phyloP scores from a whole-genome alignment of 179 eudicot genomes.

The Nepenthes alata region DNA sequence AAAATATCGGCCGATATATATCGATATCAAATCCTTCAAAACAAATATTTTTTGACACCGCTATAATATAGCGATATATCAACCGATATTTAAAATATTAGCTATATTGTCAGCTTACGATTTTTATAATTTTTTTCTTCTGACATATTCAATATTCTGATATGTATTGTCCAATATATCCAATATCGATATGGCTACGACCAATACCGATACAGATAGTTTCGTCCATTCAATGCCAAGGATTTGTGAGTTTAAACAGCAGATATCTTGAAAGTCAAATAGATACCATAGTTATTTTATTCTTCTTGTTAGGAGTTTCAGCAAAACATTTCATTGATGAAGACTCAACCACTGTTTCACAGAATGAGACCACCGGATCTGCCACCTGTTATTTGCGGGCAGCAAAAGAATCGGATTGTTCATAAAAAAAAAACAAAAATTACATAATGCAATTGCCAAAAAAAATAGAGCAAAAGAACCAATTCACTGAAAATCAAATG shows the following conservation, averaged over 20 bases:
- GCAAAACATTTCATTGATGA: constrained; percentile 99
- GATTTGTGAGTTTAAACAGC: background rate
- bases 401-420: background rate
- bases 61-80: too few relatives aligned
- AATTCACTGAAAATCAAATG: background rate
- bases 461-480: background rate
- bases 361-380: constrained; percentile 97
- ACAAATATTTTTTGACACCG: too few relatives aligned
- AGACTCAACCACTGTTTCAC: constrained; percentile 97
- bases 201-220: too few relatives aligned
- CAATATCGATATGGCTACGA: too few relatives aligned
- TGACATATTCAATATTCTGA: too few relatives aligned
- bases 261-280: background rate
- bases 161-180: too few relatives aligned
- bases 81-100: too few relatives aligned
- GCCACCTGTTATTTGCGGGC: constrained; percentile 47
- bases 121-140: too few relatives aligned
- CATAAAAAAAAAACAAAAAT: background rate
- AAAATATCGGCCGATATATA: too few relatives aligned
- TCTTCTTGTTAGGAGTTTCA: constrained; percentile 94
- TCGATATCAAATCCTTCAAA: too few relatives aligned
- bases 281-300: constrained; percentile 85
- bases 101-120: too few relatives aligned
- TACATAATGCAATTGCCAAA: background rate
- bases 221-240: too few relatives aligned